Conservation (phyloP, 2,329 filamentous ascomycete genomes). For the Aschersonia sp. region DNA sequence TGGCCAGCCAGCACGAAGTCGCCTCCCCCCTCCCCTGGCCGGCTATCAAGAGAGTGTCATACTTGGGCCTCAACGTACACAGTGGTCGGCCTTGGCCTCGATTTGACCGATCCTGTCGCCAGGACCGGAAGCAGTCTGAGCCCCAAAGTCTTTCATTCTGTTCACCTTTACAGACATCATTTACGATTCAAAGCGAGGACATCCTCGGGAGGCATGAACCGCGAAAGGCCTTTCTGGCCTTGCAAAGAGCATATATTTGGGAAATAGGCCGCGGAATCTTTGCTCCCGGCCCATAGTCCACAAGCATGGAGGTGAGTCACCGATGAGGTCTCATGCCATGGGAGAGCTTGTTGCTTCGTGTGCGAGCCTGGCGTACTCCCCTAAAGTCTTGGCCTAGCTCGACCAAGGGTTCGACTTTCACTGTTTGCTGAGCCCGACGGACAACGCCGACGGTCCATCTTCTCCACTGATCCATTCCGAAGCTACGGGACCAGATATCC, state of each 20-base stretch:
- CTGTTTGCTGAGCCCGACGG: background rate
- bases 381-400: background rate
- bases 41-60: too few relatives aligned
- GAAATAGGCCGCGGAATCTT: background rate
- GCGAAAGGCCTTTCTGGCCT: background rate
- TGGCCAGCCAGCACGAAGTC: too few relatives aligned
- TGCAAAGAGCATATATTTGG: background rate
- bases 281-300: background rate
- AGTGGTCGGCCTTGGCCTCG: too few relatives aligned
- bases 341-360: background rate
- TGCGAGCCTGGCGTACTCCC: background rate
- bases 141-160: too few relatives aligned
- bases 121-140: too few relatives aligned
- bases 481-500: background rate
- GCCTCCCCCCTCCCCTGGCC: too few relatives aligned
- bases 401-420: background rate
- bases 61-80: too few relatives aligned
- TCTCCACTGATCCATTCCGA: background rate
- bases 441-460: background rate
- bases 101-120: too few relatives aligned
- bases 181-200: too few relatives aligned
- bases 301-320: constrained; percentile 5
- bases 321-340: background rate
- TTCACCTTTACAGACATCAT: too few relatives aligned
- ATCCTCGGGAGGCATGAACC: too few relatives aligned